phyloP scores from a whole-genome alignment of 139 green algal genomes.

The Axilococcus clingmanii region DNA sequence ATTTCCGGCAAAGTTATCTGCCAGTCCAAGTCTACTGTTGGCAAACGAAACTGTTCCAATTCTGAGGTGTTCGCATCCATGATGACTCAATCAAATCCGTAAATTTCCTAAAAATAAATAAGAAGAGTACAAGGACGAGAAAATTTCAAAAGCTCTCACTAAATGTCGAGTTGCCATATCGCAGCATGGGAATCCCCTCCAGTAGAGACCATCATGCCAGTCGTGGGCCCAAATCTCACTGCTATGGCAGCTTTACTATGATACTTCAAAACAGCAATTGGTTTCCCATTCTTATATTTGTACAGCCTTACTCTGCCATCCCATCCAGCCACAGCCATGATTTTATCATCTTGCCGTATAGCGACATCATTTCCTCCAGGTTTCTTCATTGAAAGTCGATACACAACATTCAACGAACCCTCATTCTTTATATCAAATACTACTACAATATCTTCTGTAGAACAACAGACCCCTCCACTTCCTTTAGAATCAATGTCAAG shows the following conservation, averaged over 20 bases:
- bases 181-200: slow-evolving; percentile 38
- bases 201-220: slow-evolving; percentile 35
- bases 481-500: slow-evolving; percentile 10
- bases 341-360: slow-evolving; percentile 31
- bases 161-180: no score
- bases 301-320: slow-evolving; percentile 44
- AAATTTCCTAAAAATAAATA: no score
- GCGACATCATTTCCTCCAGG: slow-evolving; percentile 27
- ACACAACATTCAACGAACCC: not conserved
- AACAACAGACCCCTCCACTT: slow-evolving; percentile 13
- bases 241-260: slow-evolving; percentile 27
- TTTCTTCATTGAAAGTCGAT: slow-evolving; percentile 2
- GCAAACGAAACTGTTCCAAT: no score
- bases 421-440: slow-evolving; percentile 11
- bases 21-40: no score
- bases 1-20: no score
- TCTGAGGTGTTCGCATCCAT: no score
- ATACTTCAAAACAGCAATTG: slow-evolving; percentile 48
- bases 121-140: no score
- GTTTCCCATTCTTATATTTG: slow-evolving; percentile 19
- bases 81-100: no score
- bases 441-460: slow-evolving; percentile 26
- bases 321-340: slow-evolving; percentile 47
- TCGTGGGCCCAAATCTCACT: slow-evolving; percentile 27
- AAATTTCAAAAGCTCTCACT: no score